Base-by-base conservation (phyloP, 192 early-diverging fungal species). In the Podochytrium sp. region DNA sequence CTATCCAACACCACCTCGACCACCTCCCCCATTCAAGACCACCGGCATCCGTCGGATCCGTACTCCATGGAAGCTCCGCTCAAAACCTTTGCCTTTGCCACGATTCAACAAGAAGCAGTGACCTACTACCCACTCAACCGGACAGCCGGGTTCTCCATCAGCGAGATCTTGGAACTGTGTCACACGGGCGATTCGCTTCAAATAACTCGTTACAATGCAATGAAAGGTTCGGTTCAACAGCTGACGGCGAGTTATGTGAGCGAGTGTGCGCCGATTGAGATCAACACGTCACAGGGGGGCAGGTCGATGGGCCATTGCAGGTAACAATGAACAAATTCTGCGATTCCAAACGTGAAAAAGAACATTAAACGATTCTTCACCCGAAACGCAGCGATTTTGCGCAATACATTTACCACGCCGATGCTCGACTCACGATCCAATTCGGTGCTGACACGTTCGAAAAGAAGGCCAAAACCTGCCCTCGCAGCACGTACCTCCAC, bases 331-430 rank as follows among this genome's bases (percentile, higher is more conserved):
- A n/a, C n/a, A n/a, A n/a, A n/a, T n/a, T n/a, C n/a, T n/a, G n/a
- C n/a, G n/a, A n/a, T n/a, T n/a, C n/a, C n/a, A n/a, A n/a, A n/a
- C n/a, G n/a, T n/a, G n/a, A n/a, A n/a, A n/a, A n/a, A n/a, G n/a
- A n/a, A n/a, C n/a, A n/a, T n/a, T n/a, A n/a, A n/a, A n/a, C n/a
- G n/a, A n/a, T n/a, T n/a, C n/a, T n/a, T n/a, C n/a, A n/a, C n/a
- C n/a, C n/a, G n/a, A n/a, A n/a, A n/a, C n/a, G n/a, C n/a, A n/a
- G n/a, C 20, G 63, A 65, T 30, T 65, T 30, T 47, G 33, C 43
- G 2, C 39, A 65, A 30, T 65, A 65, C 40, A 47, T 65, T 42
- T 49, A 47, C 42, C 41, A 43, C 32, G 63, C 63, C 27, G 40
- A 47, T 49, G 63, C 40, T 41, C 63, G 63, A 3, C 63, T 65